Conservation (phyloP, 139 green algal genomes). For the Chlamydomonas incerta region DNA sequence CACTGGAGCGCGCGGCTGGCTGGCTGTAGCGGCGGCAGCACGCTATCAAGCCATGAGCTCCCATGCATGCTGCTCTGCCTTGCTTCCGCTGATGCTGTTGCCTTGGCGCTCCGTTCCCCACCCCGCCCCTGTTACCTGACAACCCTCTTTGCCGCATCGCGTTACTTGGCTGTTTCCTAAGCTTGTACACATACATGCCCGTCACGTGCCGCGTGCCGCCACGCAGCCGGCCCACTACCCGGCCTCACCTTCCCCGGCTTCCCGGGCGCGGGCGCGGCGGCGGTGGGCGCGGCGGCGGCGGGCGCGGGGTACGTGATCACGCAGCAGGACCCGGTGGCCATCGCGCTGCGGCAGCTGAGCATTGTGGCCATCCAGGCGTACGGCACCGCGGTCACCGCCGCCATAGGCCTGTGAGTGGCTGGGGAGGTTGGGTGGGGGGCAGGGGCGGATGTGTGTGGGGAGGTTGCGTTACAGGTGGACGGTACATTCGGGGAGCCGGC, state of each 20-base stretch:
- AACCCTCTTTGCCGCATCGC: no score
- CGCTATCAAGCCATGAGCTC: no score
- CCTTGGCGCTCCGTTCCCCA: no score
- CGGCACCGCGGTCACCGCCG: not conserved
- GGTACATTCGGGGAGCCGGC: no score
- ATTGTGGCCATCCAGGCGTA: not conserved
- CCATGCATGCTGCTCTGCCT: no score
- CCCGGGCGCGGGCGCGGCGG: not conserved
- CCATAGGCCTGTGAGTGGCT: not conserved
- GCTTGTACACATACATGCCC: no score
- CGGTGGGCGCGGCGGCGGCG: not conserved
- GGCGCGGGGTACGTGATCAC: not conserved
- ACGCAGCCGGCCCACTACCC: conserved; percentile 12
- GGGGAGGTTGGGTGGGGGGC: not conserved
- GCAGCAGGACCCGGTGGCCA: conserved; percentile 6
- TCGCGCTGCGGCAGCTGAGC: conserved; percentile 27
- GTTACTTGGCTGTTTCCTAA: no score
- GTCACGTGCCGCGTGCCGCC: no score
- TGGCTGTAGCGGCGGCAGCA: no score
- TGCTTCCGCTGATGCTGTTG: no score
- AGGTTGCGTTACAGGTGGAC: not conserved
- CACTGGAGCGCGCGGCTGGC: no score
- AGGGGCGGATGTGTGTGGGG: not conserved
- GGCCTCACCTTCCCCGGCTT: conserved; percentile 26
- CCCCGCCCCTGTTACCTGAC: no score